Base-by-base conservation (phyloP, 2,329 filamentous ascomycete genomes). In the Curvularia sp. region DNA sequence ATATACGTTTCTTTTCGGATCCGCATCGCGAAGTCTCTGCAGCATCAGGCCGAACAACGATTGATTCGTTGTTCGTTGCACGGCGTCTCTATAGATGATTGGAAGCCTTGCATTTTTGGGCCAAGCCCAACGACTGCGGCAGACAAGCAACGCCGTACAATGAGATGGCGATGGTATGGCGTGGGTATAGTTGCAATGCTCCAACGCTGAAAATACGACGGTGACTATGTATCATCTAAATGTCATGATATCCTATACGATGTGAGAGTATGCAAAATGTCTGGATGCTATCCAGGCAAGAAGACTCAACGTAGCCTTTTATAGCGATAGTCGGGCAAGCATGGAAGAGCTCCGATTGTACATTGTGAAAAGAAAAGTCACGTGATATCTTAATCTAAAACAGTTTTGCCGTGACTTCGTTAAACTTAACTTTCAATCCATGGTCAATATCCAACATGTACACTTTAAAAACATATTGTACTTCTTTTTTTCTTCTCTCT, bases 101-200 rank as follows among this genome's bases (percentile, higher is more conserved):
- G 5, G 69, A 60, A 12, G 80, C 61, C 28, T 82, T 75, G 43
- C 80, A 77, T 51, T 83, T 81, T 19, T 85, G 72, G 8, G 83
- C n/a, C n/a, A 8, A 86, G 78, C 63, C 86, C 84, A 69, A 86
- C 86, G 60, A 86, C 71, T 7, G 85, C 73, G 2, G 41, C 38
- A 25, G 53, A 43, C 2, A 76, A 74, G 1, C 77, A 76, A 60
- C 86, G 83, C 25, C 76, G 78, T 32, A 86, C 78, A 1, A 86
- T 74, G 63, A 86, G 80, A 79, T 2, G 86, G 74, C 0, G 82
- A 85, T 1, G 84, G 84, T 0, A 85, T 70, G 10, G 74, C 71
- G 53, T 71, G 74, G 19, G 56, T 64, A 56, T 74, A 71, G 32
- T 64, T 53, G 13, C 57, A 50, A 1, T 59, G 34, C 15, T 4